Evolutionary conservation across 306 rosid species (phyloP).

Genomic region (Cucurbita maxima): DNA sequence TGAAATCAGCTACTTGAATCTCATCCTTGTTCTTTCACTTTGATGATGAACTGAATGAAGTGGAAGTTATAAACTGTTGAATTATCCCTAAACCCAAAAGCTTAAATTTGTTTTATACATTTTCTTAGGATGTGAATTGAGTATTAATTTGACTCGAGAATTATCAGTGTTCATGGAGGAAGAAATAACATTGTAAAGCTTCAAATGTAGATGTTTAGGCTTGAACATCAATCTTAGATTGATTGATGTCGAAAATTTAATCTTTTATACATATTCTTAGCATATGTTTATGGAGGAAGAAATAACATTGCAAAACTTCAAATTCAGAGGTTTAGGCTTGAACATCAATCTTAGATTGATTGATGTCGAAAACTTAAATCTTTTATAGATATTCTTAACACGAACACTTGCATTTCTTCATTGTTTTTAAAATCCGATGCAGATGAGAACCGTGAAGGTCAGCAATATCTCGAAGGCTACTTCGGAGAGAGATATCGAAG

Average conservation of each 20-base stretch:
- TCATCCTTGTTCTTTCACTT: not conserved
- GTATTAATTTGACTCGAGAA: not conserved
- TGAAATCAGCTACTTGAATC: not conserved
- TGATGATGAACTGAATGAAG: not conserved
- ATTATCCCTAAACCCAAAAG: not conserved
- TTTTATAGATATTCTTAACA: not conserved
- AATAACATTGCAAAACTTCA: not conserved
- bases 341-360: not conserved
- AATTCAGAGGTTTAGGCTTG: not conserved
- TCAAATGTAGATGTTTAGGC: not conserved
- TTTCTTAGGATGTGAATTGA: not conserved
- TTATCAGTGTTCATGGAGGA: not conserved
- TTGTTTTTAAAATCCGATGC: not conserved
- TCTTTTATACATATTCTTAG: not conserved
- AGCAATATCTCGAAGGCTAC: constrained; percentile 52
- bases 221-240: not conserved
- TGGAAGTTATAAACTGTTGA: not conserved
- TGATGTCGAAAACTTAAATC: not conserved
- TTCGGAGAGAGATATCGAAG: constrained; percentile 43
- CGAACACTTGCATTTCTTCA: not conserved
- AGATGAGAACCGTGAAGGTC: constrained; percentile 62
- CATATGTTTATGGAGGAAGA: not conserved
- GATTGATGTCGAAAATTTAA: not conserved
- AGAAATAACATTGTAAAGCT: not conserved
- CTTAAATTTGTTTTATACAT: not conserved